Evolutionary conservation across 208 protist species (phyloP), one percentile per base, ranked within the genome.

Genomic region (Phytomonas sp.): DNA sequence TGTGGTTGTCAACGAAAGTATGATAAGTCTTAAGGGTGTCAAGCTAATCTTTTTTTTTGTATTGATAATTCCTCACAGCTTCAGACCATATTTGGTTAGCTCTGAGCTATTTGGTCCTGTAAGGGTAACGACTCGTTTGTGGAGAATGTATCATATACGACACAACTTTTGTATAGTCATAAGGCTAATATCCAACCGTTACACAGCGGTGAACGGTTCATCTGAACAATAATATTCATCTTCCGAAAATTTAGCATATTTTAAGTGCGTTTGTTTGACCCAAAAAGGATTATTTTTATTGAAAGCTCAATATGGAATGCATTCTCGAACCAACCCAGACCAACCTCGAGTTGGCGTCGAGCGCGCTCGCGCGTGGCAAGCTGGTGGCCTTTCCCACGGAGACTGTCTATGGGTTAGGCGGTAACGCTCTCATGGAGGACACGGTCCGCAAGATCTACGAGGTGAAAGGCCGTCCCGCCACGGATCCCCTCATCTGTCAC

Each of bases 341-440:
- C 6, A 80, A 89, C 51, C 69, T 96, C 56, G 70, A 62, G 4
- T 65, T 40, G 2, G 91, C 88, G 13, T 87, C 83, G 7, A 78
- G 78, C 34, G 80, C 84, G 13, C 73, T 92, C 20, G 36, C 56
- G 53, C 33, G 66, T 33, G 89, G 88, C 23, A 77, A 82, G 32
- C 79, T 99, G 0, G 98, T 99, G 20, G 88, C 97, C 29, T 97
- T 99, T 68, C 98, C 98, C 6, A 99, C 98, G 0, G 98, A 99
- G 78, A 99, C 98, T 7, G 98, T 99, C n/a, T 99, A 99, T 76
- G 98, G 98, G 13, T 79, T 99, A 0, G 98, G 98, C 13, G 97
- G 96, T 15, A 94, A 98, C 72, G 98, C 97, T 3, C 74, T 97
- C 17, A 75, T 89, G 67, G 92, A 87, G 53, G 71, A 72, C 7